A percentile compares a stretch with the other conserved stretches of the same genome.
These are phyloP conservation scores for Erysiphe pulchra DNA, from an alignment of 2,329 filamentous ascomycete genomes.

Conservation along the genomic window DNA sequence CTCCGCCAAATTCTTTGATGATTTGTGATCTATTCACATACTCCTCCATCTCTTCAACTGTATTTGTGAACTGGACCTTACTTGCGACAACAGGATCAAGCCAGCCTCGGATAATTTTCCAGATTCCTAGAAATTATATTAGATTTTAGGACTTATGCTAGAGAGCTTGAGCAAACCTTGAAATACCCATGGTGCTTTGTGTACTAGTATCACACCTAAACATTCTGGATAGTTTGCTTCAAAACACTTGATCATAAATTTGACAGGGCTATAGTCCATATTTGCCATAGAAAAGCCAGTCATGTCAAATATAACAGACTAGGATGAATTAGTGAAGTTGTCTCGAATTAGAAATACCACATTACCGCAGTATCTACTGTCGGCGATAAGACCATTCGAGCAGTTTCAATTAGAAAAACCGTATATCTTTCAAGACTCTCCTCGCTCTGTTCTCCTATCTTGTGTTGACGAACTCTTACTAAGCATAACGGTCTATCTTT, in stretches of 20 bases:
- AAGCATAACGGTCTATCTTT: constrained; percentile 65
- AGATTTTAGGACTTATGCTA: background rate
- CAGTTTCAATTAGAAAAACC: constrained; percentile 82
- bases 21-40: constrained; percentile 51
- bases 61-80: constrained; percentile 86
- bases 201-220: constrained; percentile 68
- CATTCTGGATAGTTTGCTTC: constrained; percentile 96
- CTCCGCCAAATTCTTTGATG: constrained; percentile 61
- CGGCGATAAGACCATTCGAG: constrained; percentile 52
- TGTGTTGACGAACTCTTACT: constrained; percentile 62
- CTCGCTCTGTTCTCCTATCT: constrained; percentile 56
- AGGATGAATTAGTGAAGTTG: constrained; percentile 1
- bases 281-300: constrained; percentile 80
- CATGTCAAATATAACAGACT: constrained; percentile 94
- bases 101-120: constrained; percentile 90
- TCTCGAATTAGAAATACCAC: constrained; percentile 6
- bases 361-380: constrained; percentile 81
- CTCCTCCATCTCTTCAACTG: constrained; percentile 46
- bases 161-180: constrained; percentile 28
- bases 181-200: constrained; percentile 94
- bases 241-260: constrained; percentile 99
- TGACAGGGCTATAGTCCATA: constrained; percentile 94
- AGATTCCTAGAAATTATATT: constrained; percentile 35
- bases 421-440: constrained; percentile 70
- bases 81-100: constrained; percentile 84